These are phyloP conservation scores for Colletotrichum musae DNA, from an alignment of 2,329 filamentous ascomycete genomes.

Conservation along the genomic window DNA sequence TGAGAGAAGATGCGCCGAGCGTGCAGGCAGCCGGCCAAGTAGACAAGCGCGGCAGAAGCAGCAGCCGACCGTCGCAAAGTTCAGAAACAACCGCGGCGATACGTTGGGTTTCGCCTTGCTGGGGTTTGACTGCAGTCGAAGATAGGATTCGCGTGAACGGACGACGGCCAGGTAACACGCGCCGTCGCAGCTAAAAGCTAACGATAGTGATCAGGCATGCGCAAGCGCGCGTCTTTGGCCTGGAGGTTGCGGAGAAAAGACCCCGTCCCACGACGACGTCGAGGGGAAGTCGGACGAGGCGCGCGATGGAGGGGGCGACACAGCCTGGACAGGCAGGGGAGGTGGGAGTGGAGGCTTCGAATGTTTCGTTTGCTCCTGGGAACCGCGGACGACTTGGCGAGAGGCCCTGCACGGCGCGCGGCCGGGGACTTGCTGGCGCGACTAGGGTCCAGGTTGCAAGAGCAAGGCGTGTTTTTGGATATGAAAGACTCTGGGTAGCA, in stretches of 20 bases:
- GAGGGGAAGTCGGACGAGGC: constrained; percentile 36
- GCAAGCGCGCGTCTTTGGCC: constrained; percentile 40
- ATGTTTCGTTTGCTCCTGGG: constrained; percentile 39
- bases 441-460: constrained; percentile 28
- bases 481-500: constrained; percentile 17
- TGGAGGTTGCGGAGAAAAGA: constrained; percentile 30
- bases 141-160: not conserved
- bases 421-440: constrained; percentile 37
- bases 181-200: constrained; percentile 6
- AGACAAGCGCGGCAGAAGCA: constrained; percentile 23
- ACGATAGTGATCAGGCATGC: constrained; percentile 25
- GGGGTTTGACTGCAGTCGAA: constrained; percentile 5
- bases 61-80: constrained; percentile 22
- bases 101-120: constrained; percentile 6
- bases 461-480: constrained; percentile 28
- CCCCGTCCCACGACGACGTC: constrained; percentile 31
- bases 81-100: constrained; percentile 20
- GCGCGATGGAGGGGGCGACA: constrained; percentile 35
- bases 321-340: constrained; percentile 34
- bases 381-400: constrained; percentile 26
- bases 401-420: constrained; percentile 40
- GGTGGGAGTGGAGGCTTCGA: constrained; percentile 36
- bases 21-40: constrained; percentile 13
- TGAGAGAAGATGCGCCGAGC: constrained; percentile 3
- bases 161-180: not conserved